Conservation (phyloP, 164 flowering plant genomes). For the Protea cynaroides region DNA sequence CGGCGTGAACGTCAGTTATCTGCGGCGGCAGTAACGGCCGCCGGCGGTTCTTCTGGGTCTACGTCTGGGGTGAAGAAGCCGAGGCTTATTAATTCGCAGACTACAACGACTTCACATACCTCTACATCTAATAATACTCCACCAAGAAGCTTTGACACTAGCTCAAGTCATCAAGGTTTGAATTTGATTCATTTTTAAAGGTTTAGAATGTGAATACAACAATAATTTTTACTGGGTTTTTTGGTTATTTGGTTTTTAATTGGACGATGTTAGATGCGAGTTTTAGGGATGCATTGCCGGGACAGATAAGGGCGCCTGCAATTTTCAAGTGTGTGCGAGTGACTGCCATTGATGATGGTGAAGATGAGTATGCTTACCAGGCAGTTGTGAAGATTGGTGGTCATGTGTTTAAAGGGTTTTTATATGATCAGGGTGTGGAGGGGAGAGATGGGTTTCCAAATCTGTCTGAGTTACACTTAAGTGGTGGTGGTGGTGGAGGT, state of each 20-base stretch:
- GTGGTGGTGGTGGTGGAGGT: slow-evolving; percentile 32
- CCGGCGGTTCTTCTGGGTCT: slow-evolving; percentile 50
- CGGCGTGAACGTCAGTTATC: slow-evolving; percentile 75
- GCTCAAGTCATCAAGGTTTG: slow-evolving; percentile 76
- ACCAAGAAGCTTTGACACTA: slow-evolving; percentile 80
- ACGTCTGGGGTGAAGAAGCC: slow-evolving; percentile 76
- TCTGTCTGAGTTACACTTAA: slow-evolving; percentile 60
- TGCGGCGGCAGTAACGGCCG: slow-evolving; percentile 18
- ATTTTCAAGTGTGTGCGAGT: slow-evolving; percentile 67
- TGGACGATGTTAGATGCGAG: slow-evolving; percentile 48
- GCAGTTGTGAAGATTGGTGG: slow-evolving; percentile 69
- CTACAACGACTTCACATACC: slow-evolving; percentile 66
- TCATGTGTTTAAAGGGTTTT: slow-evolving; percentile 66
- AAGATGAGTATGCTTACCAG: slow-evolving; percentile 68
- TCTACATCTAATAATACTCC: slow-evolving; percentile 86
- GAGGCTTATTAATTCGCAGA: slow-evolving; percentile 51
- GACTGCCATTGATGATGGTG: slow-evolving; percentile 65
- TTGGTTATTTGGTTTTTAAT: slow-evolving; percentile 2
- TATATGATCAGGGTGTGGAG: slow-evolving; percentile 63
- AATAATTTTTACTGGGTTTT: neutral
- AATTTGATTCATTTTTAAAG: neutral
- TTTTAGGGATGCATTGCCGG: slow-evolving; percentile 50
- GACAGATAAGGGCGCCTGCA: slow-evolving; percentile 62
- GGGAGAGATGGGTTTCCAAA: slow-evolving; percentile 43
- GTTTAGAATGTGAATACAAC: neutral